A percentile compares a stretch with the other conserved stretches of the same genome.
phyloP scores from a whole-genome alignment of 805 yeast genomes.

The Pichia cephalocereana region DNA sequence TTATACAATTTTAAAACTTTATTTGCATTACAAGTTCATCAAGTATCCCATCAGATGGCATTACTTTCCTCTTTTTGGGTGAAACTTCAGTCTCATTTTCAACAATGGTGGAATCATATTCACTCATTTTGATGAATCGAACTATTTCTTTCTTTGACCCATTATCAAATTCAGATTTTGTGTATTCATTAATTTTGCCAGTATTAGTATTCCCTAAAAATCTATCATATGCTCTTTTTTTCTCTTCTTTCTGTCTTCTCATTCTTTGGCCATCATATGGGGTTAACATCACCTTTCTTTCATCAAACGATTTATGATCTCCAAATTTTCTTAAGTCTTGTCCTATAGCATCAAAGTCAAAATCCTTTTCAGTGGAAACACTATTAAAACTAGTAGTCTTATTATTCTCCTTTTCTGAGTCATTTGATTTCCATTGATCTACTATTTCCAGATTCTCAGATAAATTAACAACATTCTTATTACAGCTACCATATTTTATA shows the following conservation, averaged over 20 bases:
- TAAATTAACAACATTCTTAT: neutral
- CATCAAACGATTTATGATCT: neutral
- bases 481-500: neutral
- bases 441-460: neutral
- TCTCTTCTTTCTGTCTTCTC: neutral
- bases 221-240: neutral
- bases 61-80: too few species aligned
- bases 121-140: too few species aligned
- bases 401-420: too few species aligned
- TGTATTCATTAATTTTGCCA: too few species aligned
- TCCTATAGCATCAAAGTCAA: slow-evolving; percentile 1
- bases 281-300: neutral
- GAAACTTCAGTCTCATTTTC: too few species aligned
- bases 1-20: too few species aligned
- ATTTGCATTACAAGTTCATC: too few species aligned
- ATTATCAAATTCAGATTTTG: too few species aligned
- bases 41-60: too few species aligned
- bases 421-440: neutral
- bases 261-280: neutral
- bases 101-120: too few species aligned
- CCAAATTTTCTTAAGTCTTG: neutral
- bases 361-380: neutral
- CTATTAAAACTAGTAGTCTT: neutral
- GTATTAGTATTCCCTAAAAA: neutral
- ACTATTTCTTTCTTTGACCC: too few species aligned